phyloP scores from a whole-genome alignment of 352 stramenopile species.

The Phytophthora litchii region DNA sequence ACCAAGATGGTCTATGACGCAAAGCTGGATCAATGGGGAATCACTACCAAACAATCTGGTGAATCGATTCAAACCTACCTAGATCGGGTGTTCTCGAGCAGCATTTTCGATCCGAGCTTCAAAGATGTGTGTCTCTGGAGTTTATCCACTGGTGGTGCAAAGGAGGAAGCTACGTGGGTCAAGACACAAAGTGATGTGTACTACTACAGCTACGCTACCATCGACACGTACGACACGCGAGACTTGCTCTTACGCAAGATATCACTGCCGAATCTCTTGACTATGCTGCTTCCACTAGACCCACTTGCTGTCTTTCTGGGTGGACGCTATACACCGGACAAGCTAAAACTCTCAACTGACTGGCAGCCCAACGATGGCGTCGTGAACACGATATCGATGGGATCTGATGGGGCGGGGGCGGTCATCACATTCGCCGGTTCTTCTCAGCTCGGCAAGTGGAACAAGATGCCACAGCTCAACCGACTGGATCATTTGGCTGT shows the following conservation, averaged over 20 bases:
- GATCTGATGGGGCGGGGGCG: slow-evolving; percentile 33
- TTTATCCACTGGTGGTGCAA: slow-evolving; percentile 49
- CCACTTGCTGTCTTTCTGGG: slow-evolving; percentile 43
- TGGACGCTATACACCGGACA: slow-evolving; percentile 39
- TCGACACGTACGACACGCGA: slow-evolving; percentile 42
- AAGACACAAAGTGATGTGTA: slow-evolving; percentile 57
- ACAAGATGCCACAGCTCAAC: slow-evolving; percentile 52
- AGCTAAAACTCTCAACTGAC: slow-evolving; percentile 32
- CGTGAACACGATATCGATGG: slow-evolving; percentile 54
- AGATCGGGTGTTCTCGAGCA: slow-evolving; percentile 45
- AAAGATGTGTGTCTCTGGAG: slow-evolving; percentile 55
- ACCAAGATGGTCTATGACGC: slow-evolving; percentile 47
- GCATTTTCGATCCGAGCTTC: slow-evolving; percentile 46
- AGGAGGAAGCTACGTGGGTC: slow-evolving; percentile 59
- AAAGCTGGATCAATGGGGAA: slow-evolving; percentile 57
- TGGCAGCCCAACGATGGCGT: slow-evolving; percentile 61
- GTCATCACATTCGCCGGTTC: slow-evolving; percentile 33
- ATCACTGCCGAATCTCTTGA: slow-evolving; percentile 51
- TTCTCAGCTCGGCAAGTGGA: slow-evolving; percentile 54
- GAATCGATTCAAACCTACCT: slow-evolving; percentile 46
- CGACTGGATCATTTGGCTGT: slow-evolving; percentile 54
- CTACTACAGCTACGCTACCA: slow-evolving; percentile 61
- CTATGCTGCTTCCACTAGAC: slow-evolving; percentile 50
- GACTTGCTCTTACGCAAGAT: slow-evolving; percentile 47
- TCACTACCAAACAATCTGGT: slow-evolving; percentile 30